Percentiles rank a stretch among this genome's conserved stretches.
These are phyloP conservation scores for Carex pumila DNA, from an alignment of 176 grass and related monocot genomes.

Conservation along the genomic window DNA sequence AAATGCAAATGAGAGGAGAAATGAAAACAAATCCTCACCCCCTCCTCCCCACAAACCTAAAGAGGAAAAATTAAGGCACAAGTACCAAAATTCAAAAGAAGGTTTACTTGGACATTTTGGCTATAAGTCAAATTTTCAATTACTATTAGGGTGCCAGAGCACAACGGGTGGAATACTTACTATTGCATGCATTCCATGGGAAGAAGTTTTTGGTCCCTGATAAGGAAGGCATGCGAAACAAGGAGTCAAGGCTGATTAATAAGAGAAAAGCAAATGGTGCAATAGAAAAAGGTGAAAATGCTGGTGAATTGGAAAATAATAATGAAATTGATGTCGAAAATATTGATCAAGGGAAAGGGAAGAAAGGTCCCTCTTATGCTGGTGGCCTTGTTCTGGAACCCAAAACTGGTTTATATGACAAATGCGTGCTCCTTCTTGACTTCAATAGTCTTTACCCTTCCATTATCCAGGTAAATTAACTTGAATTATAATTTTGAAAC, in stretches of 20 bases:
- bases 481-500: conserved; percentile 6
- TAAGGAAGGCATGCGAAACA: conserved; percentile 50
- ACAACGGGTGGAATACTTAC: conserved; percentile 89
- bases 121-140: neutral
- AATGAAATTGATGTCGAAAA: conserved; percentile 40
- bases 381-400: conserved; percentile 97
- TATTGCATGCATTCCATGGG: conserved; percentile 89
- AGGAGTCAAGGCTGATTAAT: conserved; percentile 39
- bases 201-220: conserved; percentile 92
- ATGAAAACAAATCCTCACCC: too few species aligned
- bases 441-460: conserved; percentile 99
- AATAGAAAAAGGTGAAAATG: conserved; percentile 37
- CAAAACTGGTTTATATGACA: conserved; percentile 97
- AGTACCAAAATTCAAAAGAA: neutral
- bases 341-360: conserved; percentile 59
- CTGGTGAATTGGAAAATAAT: conserved; percentile 26
- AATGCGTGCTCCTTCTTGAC: conserved; percentile 88
- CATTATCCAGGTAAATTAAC: conserved; percentile 74
- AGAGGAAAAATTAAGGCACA: too few species aligned
- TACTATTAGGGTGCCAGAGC: conserved; percentile 81
- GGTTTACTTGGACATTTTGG: neutral
- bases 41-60: too few species aligned
- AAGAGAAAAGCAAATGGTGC: conserved; percentile 72
- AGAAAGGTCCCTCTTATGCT: conserved; percentile 86
- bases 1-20: neutral